A percentile compares a stretch with the other conserved stretches of the same genome.
Evolutionary conservation across 1,284 basidiomycete species (phyloP).

Genomic region (Phenoliferia sp.): DNA sequence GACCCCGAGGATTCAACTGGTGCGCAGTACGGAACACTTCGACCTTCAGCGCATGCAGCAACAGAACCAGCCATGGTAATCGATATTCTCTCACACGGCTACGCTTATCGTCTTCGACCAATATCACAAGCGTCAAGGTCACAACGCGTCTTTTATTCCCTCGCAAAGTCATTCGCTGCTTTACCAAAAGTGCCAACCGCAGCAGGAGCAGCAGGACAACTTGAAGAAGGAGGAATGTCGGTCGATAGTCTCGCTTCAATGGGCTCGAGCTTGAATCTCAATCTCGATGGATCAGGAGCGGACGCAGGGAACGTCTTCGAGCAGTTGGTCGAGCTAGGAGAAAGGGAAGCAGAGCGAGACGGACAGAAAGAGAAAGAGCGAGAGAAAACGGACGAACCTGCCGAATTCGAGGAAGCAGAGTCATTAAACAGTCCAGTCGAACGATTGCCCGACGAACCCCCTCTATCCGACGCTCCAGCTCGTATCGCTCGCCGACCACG

Average conservation of each 20-base stretch:
- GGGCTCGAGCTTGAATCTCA: not conserved
- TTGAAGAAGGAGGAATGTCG: not conserved
- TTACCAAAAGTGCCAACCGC: constrained; percentile 27
- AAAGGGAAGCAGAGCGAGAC: constrained; percentile 10
- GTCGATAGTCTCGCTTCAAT: not conserved
- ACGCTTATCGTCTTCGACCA: constrained; percentile 29
- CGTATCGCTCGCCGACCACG: not conserved
- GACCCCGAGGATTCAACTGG: not conserved
- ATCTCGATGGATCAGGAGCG: not conserved
- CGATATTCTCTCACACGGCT: constrained; percentile 27
- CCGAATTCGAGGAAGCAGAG: constrained; percentile 14
- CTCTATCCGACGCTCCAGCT: not conserved
- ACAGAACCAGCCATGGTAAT: constrained; percentile 30
- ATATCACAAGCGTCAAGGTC: constrained; percentile 28
- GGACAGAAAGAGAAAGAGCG: constrained; percentile 16
- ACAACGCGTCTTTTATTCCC: constrained; percentile 34
- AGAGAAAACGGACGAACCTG: constrained; percentile 16
- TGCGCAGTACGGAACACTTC: constrained; percentile 21
- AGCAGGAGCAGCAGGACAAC: not conserved
- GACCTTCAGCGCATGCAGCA: constrained; percentile 13
- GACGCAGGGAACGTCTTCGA: constrained; percentile 12
- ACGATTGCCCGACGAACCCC: not conserved
- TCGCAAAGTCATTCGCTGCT: constrained; percentile 34
- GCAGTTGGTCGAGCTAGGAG: constrained; percentile 26
- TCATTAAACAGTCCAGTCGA: not conserved